Evolutionary conservation across 768 basidiomycete genomes (phyloP).

Genomic region (Kockovaella imperatae): DNA sequence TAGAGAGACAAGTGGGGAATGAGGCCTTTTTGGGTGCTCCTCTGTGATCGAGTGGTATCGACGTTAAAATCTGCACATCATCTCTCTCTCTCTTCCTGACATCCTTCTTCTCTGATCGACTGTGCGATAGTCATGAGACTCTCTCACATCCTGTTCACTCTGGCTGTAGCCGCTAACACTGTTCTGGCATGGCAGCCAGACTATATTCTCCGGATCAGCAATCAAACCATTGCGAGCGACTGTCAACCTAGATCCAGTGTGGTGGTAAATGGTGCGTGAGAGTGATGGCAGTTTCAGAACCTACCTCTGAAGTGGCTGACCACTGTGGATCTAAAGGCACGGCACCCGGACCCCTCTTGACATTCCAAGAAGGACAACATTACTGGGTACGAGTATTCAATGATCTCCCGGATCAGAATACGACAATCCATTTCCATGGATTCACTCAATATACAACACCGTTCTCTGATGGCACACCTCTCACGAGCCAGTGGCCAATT

Average conservation of each 20-base stretch:
- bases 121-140: too few relatives aligned
- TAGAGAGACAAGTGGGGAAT: too few relatives aligned
- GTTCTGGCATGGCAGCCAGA: constrained; percentile 13
- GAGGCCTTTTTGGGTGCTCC: too few relatives aligned
- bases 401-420: constrained; percentile 6
- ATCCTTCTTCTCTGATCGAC: too few relatives aligned
- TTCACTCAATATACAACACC: constrained; percentile 5
- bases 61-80: too few relatives aligned
- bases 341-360: constrained; percentile 5
- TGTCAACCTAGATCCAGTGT: constrained; percentile 4
- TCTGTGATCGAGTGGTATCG: too few relatives aligned
- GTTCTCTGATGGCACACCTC: constrained; percentile 9
- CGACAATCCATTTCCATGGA: constrained; percentile 10
- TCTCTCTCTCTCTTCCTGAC: too few relatives aligned
- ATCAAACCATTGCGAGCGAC: constrained; percentile 1
- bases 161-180: too few relatives aligned
- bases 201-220: constrained; percentile 7
- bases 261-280: constrained; percentile 8
- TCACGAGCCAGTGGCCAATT: constrained; percentile 4
- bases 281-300: neutral
- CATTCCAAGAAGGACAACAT: constrained; percentile 3
- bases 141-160: too few relatives aligned
- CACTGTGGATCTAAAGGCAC: neutral
- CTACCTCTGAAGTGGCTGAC: neutral
- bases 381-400: constrained; percentile 10